Conservation (phyloP, 441 rosid genomes). For the Pelargonium cotyledonis region DNA sequence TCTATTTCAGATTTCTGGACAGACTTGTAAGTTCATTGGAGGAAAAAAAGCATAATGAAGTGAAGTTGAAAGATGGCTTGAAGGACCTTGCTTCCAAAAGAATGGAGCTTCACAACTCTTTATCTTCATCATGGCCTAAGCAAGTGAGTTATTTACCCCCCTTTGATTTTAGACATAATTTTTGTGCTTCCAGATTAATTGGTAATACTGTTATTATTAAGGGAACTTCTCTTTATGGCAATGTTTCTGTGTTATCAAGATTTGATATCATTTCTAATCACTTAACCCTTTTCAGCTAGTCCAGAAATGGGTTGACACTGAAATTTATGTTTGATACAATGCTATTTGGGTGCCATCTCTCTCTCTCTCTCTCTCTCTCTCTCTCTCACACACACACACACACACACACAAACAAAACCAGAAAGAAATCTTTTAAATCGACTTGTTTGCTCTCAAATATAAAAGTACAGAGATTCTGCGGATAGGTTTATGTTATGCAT, state of each 20-base stretch:
- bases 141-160: constrained; percentile 38
- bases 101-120: constrained; percentile 87
- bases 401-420: too few species aligned
- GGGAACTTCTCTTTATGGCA: neutral
- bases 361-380: neutral
- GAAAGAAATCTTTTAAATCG: too few species aligned
- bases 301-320: neutral
- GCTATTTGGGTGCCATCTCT: neutral
- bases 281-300: neutral
- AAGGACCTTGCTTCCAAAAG: constrained; percentile 70
- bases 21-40: constrained; percentile 76
- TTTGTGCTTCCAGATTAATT: constrained; percentile 5
- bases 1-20: constrained; percentile 66
- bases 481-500: neutral
- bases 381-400: neutral
- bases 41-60: constrained; percentile 81
- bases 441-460: neutral
- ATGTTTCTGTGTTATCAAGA: neutral
- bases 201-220: constrained; percentile 3
- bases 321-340: neutral
- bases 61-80: constrained; percentile 71
- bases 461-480: neutral
- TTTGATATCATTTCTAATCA: neutral
- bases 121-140: constrained; percentile 91
- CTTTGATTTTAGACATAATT: constrained; percentile 10